A percentile compares a stretch with the other conserved stretches of the same genome.
These are phyloP conservation scores for Prunella vulgaris DNA, from an alignment of 257 asterid genomes.

Conservation along the genomic window DNA sequence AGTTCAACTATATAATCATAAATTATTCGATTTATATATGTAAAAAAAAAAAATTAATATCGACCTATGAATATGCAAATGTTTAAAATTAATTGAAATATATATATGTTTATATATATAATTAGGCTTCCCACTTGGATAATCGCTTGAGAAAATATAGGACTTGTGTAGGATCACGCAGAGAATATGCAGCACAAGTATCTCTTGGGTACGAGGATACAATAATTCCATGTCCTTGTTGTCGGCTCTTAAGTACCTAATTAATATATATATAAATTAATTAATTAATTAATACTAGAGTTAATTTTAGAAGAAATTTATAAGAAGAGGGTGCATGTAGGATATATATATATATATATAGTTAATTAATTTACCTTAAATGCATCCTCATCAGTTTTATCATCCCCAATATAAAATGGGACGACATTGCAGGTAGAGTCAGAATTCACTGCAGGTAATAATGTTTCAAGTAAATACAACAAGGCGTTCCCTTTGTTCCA, in stretches of 20 bases:
- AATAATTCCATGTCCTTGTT: constrained; percentile 53
- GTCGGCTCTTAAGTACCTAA: constrained; percentile 47
- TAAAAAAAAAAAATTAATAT: no score
- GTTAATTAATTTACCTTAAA: constrained; percentile 46
- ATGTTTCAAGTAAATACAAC: constrained; percentile 49
- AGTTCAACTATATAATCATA: no score
- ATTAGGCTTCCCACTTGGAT: constrained; percentile 31
- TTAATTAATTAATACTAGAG: no score
- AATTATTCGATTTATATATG: no score
- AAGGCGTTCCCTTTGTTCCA: constrained; percentile 88
- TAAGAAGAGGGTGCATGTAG: no score
- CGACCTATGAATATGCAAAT: no score
- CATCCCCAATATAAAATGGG: constrained; percentile 76
- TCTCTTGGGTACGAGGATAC: constrained; percentile 63
- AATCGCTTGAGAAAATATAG: constrained; percentile 40
- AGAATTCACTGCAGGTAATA: no score
- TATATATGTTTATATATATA: no score
- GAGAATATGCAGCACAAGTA: constrained; percentile 55
- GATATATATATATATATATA: neutral
- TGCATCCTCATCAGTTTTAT: constrained; percentile 84
- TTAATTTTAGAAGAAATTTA: no score
- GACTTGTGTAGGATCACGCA: constrained; percentile 62
- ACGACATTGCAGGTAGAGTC: constrained; percentile 37
- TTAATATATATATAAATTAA: no score
- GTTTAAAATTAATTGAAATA: no score